Evolutionary conservation across 2,329 filamentous ascomycete species (phyloP).

Genomic region (Lachnellula occidentalis): DNA sequence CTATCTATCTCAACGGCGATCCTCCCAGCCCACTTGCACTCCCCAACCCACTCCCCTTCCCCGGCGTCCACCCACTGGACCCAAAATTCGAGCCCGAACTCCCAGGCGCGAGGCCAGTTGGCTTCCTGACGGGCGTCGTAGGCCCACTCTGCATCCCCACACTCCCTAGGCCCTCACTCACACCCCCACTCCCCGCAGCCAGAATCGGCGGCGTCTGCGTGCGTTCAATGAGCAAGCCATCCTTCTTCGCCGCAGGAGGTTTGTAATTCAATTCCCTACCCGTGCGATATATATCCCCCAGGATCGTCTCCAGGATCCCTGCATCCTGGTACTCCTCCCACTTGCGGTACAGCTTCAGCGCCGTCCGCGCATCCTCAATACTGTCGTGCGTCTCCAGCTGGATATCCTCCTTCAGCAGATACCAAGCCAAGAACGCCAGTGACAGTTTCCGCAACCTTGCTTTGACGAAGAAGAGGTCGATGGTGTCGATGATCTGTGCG

Average conservation of each 20-base stretch:
- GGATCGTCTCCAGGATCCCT: conserved; percentile 74
- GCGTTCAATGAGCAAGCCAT: conserved; percentile 40
- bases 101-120: conserved; percentile 32
- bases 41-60: conserved; percentile 34
- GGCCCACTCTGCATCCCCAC: conserved; percentile 28
- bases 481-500: conserved; percentile 87
- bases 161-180: conserved; percentile 24
- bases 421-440: conserved; percentile 86
- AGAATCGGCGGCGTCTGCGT: conserved; percentile 51
- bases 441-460: conserved; percentile 80
- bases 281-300: conserved; percentile 78
- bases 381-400: conserved; percentile 90
- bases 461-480: conserved; percentile 82
- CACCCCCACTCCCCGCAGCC: conserved; percentile 15
- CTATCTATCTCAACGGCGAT: conserved; percentile 20
- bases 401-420: conserved; percentile 86
- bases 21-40: conserved; percentile 23
- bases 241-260: conserved; percentile 43
- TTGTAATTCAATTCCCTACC: conserved; percentile 54
- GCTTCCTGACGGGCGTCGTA: conserved; percentile 44
- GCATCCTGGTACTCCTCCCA: conserved; percentile 85
- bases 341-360: conserved; percentile 81
- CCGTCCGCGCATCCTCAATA: conserved; percentile 90
- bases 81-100: conserved; percentile 33
- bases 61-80: conserved; percentile 39